These are phyloP conservation scores for Fraxinus nigra DNA, from an alignment of 305 asterid genomes.

Conservation along the genomic window DNA sequence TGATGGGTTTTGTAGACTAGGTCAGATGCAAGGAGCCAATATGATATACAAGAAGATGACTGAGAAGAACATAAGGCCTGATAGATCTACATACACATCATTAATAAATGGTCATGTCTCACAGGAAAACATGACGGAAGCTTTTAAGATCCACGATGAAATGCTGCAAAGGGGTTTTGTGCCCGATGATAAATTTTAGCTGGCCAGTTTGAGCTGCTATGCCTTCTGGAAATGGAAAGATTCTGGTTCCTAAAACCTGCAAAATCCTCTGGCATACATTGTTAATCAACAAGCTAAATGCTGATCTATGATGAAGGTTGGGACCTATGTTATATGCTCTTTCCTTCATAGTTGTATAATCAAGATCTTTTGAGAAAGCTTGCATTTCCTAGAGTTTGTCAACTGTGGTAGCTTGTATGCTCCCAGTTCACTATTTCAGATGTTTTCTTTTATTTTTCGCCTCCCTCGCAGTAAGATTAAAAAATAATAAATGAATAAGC, in stretches of 20 bases:
- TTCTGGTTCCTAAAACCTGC: slow-evolving; percentile 8
- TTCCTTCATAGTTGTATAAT: background rate
- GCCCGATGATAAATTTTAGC: slow-evolving; percentile 74
- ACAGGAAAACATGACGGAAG: slow-evolving; percentile 59
- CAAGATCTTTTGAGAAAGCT: background rate
- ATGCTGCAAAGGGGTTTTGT: slow-evolving; percentile 67
- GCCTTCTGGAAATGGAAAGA: background rate
- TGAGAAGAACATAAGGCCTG: slow-evolving; percentile 49
- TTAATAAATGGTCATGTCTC: slow-evolving; percentile 64
- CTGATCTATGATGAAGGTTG: slow-evolving; percentile 20
- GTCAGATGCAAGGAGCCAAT: slow-evolving; percentile 68
- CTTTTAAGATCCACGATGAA: slow-evolving; percentile 65
- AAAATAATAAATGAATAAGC: background rate
- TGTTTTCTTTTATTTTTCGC: background rate
- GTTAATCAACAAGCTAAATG: background rate
- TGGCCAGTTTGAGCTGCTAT: slow-evolving; percentile 6
- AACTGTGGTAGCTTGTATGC: background rate
- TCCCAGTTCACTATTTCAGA: background rate
- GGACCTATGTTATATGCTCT: background rate
- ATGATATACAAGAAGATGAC: slow-evolving; percentile 49
- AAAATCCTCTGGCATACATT: background rate
- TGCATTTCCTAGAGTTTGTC: slow-evolving; percentile 13
- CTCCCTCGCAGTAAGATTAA: background rate
- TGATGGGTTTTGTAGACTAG: slow-evolving; percentile 57
- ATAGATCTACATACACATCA: slow-evolving; percentile 50